Evolutionary conservation across 352 stramenopile genomes (phyloP).

Genomic region (Phytophthora cajani): DNA sequence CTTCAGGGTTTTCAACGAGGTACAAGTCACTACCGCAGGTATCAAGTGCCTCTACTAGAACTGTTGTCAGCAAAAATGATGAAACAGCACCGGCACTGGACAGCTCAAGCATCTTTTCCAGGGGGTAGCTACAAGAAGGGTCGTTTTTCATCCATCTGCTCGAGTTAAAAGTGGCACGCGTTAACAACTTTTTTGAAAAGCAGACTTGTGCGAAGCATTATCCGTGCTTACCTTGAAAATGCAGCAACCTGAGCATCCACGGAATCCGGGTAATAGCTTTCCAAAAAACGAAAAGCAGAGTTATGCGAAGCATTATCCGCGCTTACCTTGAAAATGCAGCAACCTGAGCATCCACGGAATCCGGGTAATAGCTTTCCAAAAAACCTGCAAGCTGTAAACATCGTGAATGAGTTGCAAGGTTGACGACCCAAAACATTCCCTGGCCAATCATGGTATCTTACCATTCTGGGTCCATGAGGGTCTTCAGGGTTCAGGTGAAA

Average conservation of each 20-base stretch:
- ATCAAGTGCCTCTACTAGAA: slow-evolving; percentile 60
- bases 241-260: slow-evolving; percentile 45
- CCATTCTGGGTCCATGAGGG: slow-evolving; percentile 74
- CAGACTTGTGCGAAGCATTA: too few relatives aligned
- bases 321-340: slow-evolving; percentile 41
- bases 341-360: slow-evolving; percentile 52
- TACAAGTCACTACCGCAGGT: slow-evolving; percentile 64
- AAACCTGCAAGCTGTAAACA: slow-evolving; percentile 42
- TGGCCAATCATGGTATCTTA: slow-evolving; percentile 32
- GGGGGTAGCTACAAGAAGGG: slow-evolving; percentile 45
- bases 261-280: slow-evolving; percentile 57
- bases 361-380: slow-evolving; percentile 55
- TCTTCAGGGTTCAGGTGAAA: slow-evolving; percentile 63
- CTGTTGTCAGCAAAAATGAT: slow-evolving; percentile 40
- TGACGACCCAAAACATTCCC: neutral
- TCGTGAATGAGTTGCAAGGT: slow-evolving; percentile 16
- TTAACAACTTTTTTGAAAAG: slow-evolving; percentile 7
- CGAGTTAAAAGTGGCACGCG: neutral
- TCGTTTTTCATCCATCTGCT: slow-evolving; percentile 68
- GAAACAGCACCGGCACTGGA: slow-evolving; percentile 48
- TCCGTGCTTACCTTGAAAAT: slow-evolving; percentile 37
- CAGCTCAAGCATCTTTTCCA: slow-evolving; percentile 63
- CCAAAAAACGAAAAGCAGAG: slow-evolving; percentile 34
- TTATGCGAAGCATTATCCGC: neutral
- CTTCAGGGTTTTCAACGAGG: slow-evolving; percentile 41